Evolutionary conservation across 148 eudicot species (phyloP), one percentile per base, ranked within the genome.

Genomic region (Rhododendron ovatum): DNA sequence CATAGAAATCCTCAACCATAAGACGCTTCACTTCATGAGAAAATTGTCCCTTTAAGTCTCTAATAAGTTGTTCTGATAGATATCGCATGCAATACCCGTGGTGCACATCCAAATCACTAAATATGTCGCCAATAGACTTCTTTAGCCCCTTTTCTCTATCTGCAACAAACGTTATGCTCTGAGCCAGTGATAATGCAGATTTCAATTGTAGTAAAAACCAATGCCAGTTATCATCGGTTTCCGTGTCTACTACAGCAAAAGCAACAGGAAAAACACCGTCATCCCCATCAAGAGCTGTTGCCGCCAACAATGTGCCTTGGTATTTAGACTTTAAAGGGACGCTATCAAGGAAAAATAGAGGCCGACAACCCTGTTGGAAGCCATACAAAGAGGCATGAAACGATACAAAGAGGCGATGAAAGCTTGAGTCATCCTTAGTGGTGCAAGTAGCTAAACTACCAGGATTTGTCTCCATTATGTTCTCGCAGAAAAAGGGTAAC

Each of bases 391-490:
- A 95, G 76, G 98, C 97, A 92, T 90, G 93, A 86, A 96, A 96
- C 26, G 98, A 90, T 81, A 96, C 98, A 88, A 95, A 96, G 26
- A 95, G 94, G 47, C 99, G 93, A 83, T 96, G 98, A 80, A 96
- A 96, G 84, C 95, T 96, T 39, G 94, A 95, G 89, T 96, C 97
- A 5, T 95, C 98, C 86, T 95, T 96, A 18, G 99, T 96, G 12
- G 99, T 91, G 89, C 94, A 95, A 85, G 96, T 94, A 86, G 99
- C 98, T 57, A 95, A 88, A 90, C 98, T 96, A 43, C 99, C 98
- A 81, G 96, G 99, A 94, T 96, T 96, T 86, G 98, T 90, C 90
- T 93, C 98, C 98, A 94, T 94, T 84, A 96, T 94, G 86, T 93
- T 92, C 87, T 92, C 96, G 88, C 98, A 96, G 85, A 93, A 93